Conservation (phyloP, 2,329 filamentous ascomycete genomes). For the Hypocreales sp. region DNA sequence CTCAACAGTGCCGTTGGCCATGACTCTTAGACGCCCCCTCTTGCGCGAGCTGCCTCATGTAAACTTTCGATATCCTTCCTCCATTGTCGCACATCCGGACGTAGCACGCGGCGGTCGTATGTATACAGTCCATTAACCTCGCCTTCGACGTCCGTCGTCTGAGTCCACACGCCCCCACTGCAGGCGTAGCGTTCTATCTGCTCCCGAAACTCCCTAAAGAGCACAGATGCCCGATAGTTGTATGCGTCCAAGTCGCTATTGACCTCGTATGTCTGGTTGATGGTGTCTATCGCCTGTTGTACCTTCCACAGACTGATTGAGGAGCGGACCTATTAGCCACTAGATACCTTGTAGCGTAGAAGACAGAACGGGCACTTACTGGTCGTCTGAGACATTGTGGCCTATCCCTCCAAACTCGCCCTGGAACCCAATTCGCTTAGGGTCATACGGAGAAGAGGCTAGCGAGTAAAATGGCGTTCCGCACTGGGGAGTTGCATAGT, state of each 20-base stretch:
- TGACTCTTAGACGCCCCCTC: too few relatives aligned
- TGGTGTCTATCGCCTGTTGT: constrained; percentile 36
- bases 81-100: constrained; percentile 44
- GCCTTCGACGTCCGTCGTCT: constrained; percentile 60
- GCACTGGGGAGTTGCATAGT: constrained; percentile 57
- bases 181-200: constrained; percentile 46
- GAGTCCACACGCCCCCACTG: constrained; percentile 55
- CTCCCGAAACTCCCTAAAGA: constrained; percentile 45
- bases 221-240: constrained; percentile 48
- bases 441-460: constrained; percentile 37
- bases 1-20: too few relatives aligned
- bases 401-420: constrained; percentile 60
- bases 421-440: constrained; percentile 47
- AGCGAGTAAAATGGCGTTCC: constrained; percentile 53
- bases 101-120: constrained; percentile 46
- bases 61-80: constrained; percentile 40
- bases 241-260: constrained; percentile 40
- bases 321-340: neutral
- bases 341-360: neutral
- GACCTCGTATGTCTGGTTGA: constrained; percentile 55
- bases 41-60: constrained; percentile 34
- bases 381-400: constrained; percentile 43
- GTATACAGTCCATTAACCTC: constrained; percentile 59
- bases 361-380: constrained; percentile 24
- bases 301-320: constrained; percentile 46